Evolutionary conservation across 768 basidiomycete species (phyloP).

Genomic region (Xerocomus spinulosus): DNA sequence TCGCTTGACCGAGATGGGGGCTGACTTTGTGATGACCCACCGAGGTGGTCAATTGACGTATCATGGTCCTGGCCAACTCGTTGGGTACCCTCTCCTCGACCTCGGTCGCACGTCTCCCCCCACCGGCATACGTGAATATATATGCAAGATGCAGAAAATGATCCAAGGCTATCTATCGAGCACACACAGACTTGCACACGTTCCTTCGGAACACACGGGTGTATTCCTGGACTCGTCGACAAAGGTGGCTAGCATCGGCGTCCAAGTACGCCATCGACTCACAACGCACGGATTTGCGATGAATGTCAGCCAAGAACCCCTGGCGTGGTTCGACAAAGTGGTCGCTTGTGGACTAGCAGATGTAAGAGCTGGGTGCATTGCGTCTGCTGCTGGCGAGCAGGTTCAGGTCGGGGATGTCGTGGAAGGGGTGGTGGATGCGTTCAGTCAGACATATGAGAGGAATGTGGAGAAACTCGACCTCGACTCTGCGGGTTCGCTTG

Average conservation of each 20-base stretch:
- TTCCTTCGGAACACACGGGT: slow-evolving; percentile 79
- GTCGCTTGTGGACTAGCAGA: slow-evolving; percentile 89
- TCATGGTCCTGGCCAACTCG: slow-evolving; percentile 96
- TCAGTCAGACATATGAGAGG: slow-evolving; percentile 46
- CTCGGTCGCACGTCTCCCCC: slow-evolving; percentile 73
- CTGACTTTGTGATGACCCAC: slow-evolving; percentile 77
- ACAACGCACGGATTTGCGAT: slow-evolving; percentile 94
- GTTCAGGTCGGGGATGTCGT: slow-evolving; percentile 50
- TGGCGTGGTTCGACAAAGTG: slow-evolving; percentile 80
- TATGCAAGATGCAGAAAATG: slow-evolving; percentile 74
- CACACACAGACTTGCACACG: slow-evolving; percentile 52
- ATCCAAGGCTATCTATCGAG: slow-evolving; percentile 60
- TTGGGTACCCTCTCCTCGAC: slow-evolving; percentile 93
- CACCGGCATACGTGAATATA: slow-evolving; percentile 72
- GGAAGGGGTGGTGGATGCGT: slow-evolving; percentile 42
- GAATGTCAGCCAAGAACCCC: slow-evolving; percentile 80
- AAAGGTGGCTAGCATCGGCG: slow-evolving; percentile 94
- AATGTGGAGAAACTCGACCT: slow-evolving; percentile 43
- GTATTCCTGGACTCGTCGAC: slow-evolving; percentile 77
- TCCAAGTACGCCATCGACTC: slow-evolving; percentile 90
- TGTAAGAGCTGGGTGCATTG: slow-evolving; percentile 73
- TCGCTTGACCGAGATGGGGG: slow-evolving; percentile 72
- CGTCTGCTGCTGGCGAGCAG: slow-evolving; percentile 36
- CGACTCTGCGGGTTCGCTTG: slow-evolving; percentile 43
- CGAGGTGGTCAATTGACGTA: slow-evolving; percentile 95